Conservation (phyloP, 2,329 filamentous ascomycete genomes). For the Neophaeococcomyces mojaviensis region DNA sequence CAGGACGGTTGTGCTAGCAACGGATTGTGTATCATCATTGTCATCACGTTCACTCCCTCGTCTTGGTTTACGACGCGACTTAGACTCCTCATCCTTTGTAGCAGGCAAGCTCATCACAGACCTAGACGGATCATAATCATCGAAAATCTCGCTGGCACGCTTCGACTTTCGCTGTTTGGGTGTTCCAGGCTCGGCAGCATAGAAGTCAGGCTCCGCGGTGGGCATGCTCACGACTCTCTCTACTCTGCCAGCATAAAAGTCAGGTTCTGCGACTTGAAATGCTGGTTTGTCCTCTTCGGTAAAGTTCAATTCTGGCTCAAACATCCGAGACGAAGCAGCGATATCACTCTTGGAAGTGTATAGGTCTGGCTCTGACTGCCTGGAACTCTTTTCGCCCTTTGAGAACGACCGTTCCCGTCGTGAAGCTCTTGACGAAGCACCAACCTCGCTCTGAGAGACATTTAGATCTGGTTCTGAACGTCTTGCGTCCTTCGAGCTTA, state of each 20-base stretch:
- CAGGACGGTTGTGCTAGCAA: slow-evolving; percentile 21
- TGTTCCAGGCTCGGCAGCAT: slow-evolving; percentile 1
- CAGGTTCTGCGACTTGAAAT: neutral
- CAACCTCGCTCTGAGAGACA: neutral
- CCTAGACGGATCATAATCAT: slow-evolving; percentile 18
- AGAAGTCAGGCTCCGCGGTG: slow-evolving; percentile 5
- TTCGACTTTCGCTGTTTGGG: slow-evolving; percentile 10
- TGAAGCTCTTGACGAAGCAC: too few relatives aligned
- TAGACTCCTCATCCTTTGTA: slow-evolving; percentile 5
- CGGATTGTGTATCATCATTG: slow-evolving; percentile 24
- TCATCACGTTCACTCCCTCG: slow-evolving; percentile 12
- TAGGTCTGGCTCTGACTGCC: neutral
- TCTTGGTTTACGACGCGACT: slow-evolving; percentile 14
- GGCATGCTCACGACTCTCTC: neutral
- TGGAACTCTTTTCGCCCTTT: neutral
- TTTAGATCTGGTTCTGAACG: slow-evolving; percentile 1
- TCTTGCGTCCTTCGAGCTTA: slow-evolving; percentile 1
- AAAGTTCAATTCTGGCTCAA: neutral
- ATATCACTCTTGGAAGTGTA: neutral
- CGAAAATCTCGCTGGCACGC: slow-evolving; percentile 13
- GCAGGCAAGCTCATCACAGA: neutral
- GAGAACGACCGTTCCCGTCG: too few relatives aligned
- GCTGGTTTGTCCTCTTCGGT: neutral
- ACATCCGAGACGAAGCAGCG: neutral
- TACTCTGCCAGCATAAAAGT: neutral